A percentile compares a stretch with the other conserved stretches of the same genome.
phyloP scores from a whole-genome alignment of 805 yeast species.

The Myxozyma sirexii region DNA sequence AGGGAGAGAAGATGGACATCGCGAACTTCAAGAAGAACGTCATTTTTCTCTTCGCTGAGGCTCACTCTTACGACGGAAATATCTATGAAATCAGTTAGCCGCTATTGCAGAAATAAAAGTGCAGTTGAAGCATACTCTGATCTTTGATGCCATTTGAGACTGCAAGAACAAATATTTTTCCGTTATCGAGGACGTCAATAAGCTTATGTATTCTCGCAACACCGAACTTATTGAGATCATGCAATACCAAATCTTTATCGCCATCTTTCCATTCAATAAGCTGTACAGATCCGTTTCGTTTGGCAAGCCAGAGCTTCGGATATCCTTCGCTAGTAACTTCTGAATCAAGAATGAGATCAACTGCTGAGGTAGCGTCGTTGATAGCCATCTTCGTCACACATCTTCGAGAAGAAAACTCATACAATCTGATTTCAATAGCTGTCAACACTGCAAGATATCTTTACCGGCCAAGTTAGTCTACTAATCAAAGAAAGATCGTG shows the following conservation, averaged over 20 bases:
- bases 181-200: constrained; percentile 22
- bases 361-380: constrained; percentile 39
- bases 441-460: constrained; percentile 43
- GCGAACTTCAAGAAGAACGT: constrained; percentile 7
- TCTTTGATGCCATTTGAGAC: constrained; percentile 20
- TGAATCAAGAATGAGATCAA: constrained; percentile 40
- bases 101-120: not conserved
- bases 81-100: constrained; percentile 4
- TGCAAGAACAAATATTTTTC: constrained; percentile 24
- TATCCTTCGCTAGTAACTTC: constrained; percentile 13
- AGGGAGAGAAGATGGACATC: constrained; percentile 38
- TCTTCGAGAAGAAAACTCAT: constrained; percentile 42
- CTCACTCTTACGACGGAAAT: constrained; percentile 15
- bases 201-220: constrained; percentile 28
- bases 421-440: constrained; percentile 45
- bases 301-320: constrained; percentile 40
- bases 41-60: not conserved
- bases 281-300: constrained; percentile 36
- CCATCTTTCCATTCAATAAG: constrained; percentile 38
- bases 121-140: constrained; percentile 4
- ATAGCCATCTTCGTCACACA: constrained; percentile 42
- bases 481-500: no score
- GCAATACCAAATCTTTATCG: constrained; percentile 1
- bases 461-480: not conserved
- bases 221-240: constrained; percentile 15